phyloP scores from a whole-genome alignment of 805 yeast genomes.

The Starmerella lactis-condensi region DNA sequence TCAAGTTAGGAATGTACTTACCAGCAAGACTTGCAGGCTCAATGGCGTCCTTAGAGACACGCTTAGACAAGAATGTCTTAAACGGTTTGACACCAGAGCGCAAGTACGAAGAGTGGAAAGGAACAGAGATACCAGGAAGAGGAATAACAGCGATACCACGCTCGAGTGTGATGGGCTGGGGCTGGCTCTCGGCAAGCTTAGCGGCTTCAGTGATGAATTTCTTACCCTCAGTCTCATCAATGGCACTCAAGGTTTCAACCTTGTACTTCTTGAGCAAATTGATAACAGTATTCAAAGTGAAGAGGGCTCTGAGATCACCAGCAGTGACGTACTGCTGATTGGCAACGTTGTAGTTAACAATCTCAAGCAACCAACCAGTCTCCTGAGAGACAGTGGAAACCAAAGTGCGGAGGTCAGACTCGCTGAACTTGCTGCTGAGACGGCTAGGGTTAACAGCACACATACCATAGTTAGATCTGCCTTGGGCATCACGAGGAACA shows the following conservation, averaged over 20 bases:
- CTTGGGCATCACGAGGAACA: conserved; percentile 86
- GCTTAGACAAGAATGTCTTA: conserved; percentile 91
- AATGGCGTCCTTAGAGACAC: conserved; percentile 84
- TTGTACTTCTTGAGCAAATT: conserved; percentile 87
- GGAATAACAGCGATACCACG: conserved; percentile 98
- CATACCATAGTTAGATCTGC: conserved; percentile 99
- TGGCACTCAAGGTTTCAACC: conserved; percentile 62
- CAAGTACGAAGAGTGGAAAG: conserved; percentile 98
- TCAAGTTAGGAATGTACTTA: conserved; percentile 95
- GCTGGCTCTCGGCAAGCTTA: conserved; percentile 62
- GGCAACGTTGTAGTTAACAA: conserved; percentile 95
- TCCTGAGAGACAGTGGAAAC: conserved; percentile 68
- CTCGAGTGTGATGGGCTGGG: conserved; percentile 91
- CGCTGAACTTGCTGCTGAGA: conserved; percentile 71
- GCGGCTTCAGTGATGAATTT: conserved; percentile 80
- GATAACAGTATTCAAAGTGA: conserved; percentile 78
- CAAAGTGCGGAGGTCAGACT: conserved; percentile 84
- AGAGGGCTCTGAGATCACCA: conserved; percentile 92
- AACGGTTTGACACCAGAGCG: conserved; percentile 98
- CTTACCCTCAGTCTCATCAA: conserved; percentile 72
- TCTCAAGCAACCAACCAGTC: conserved; percentile 89
- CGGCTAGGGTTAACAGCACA: conserved; percentile 95
- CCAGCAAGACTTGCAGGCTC: conserved; percentile 85
- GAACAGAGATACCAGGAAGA: conserved; percentile 96
- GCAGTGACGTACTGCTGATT: conserved; percentile 97